phyloP scores from a whole-genome alignment of 2,329 filamentous ascomycete genomes.

The Sarocladium strictum region DNA sequence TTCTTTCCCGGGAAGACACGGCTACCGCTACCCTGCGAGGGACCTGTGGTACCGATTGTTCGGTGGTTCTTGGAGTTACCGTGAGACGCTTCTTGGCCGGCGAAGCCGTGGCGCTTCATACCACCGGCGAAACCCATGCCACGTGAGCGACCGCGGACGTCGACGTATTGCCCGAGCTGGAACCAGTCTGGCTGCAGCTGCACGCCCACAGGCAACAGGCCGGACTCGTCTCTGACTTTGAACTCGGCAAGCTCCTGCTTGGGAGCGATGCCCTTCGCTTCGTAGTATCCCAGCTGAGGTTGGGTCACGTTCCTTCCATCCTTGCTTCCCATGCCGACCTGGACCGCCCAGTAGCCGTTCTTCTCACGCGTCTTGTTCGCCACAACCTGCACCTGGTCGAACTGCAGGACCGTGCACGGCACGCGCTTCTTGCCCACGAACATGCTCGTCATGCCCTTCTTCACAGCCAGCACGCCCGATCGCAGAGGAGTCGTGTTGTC shows the following conservation, averaged over 20 bases:
- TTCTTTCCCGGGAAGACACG: conserved; percentile 93
- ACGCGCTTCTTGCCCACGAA: conserved; percentile 75
- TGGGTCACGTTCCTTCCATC: conserved; percentile 71
- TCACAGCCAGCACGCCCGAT: conserved; percentile 77
- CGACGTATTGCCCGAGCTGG: conserved; percentile 81
- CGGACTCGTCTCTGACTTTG: conserved; percentile 66
- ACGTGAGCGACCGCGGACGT: conserved; percentile 70
- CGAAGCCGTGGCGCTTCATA: conserved; percentile 94
- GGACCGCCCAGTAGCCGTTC: conserved; percentile 92
- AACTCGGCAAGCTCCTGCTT: conserved; percentile 86
- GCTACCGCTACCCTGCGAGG: conserved; percentile 85
- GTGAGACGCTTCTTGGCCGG: conserved; percentile 85
- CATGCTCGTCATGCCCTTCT: conserved; percentile 93
- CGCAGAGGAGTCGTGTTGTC: conserved; percentile 58
- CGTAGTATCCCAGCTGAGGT: conserved; percentile 82
- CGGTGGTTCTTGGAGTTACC: conserved; percentile 94
- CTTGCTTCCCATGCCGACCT: conserved; percentile 74
- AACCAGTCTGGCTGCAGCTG: conserved; percentile 86
- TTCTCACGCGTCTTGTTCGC: conserved; percentile 73
- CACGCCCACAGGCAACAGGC: conserved; percentile 70
- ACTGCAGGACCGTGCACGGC: conserved; percentile 85
- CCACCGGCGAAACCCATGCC: conserved; percentile 95
- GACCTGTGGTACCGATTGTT: conserved; percentile 83
- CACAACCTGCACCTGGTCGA: conserved; percentile 87
- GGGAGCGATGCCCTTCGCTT: conserved; percentile 71